phyloP scores from a whole-genome alignment of 768 basidiomycete species.

The Mycena floridula region DNA sequence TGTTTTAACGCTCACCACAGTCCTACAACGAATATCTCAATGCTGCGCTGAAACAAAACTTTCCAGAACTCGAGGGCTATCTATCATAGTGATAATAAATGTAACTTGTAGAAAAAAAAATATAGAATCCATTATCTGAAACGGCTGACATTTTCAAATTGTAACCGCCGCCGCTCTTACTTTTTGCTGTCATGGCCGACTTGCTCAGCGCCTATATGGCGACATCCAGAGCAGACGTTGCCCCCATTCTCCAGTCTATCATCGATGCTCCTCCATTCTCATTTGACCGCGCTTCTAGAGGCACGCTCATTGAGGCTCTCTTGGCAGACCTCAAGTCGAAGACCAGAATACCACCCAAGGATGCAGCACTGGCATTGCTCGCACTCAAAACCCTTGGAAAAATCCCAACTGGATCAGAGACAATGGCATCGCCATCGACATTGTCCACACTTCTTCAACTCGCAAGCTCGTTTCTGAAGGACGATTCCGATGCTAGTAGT shows the following conservation, averaged over 20 bases:
- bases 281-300: constrained; percentile 41
- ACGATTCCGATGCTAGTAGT: constrained; percentile 50
- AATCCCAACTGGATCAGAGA: constrained; percentile 58
- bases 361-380: constrained; percentile 59
- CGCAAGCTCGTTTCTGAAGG: constrained; percentile 42
- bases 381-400: constrained; percentile 74
- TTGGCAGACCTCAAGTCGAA: constrained; percentile 53
- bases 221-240: constrained; percentile 39
- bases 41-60: constrained; percentile 65
- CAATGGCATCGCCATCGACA: constrained; percentile 50
- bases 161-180: no score
- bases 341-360: constrained; percentile 54
- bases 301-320: constrained; percentile 50
- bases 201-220: constrained; percentile 41
- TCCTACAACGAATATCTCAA: constrained; percentile 64
- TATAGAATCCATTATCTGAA: no score
- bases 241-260: constrained; percentile 43
- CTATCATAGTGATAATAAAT: no score
- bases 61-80: constrained; percentile 49
- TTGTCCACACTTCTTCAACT: constrained; percentile 50
- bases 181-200: constrained; percentile 32
- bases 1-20: constrained; percentile 26
- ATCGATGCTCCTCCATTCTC: constrained; percentile 42
- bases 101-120: no score
- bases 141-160: no score